phyloP scores from a whole-genome alignment of 805 yeast species.

The Ogataea minuta region DNA sequence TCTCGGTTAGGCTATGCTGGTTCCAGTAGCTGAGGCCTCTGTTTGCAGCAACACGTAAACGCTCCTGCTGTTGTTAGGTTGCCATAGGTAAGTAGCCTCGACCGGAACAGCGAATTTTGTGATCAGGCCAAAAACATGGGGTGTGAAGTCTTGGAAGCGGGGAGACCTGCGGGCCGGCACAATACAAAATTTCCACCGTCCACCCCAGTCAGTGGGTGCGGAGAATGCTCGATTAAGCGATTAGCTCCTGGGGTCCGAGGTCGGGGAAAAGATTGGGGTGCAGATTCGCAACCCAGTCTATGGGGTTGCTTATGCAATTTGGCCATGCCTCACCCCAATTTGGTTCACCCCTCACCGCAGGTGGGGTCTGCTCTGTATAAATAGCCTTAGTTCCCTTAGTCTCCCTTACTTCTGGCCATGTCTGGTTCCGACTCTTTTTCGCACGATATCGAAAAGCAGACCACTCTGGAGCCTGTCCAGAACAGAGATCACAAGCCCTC shows the following conservation, averaged over 20 bases:
- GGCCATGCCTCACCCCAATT: too few relatives aligned
- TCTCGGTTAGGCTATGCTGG: too few relatives aligned
- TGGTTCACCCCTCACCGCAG: slow-evolving; percentile 1
- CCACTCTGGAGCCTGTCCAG: slow-evolving; percentile 11
- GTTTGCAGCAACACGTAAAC: too few relatives aligned
- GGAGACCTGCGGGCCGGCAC: neutral
- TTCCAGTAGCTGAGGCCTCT: too few relatives aligned
- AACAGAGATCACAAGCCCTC: slow-evolving; percentile 10
- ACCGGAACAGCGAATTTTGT: slow-evolving; percentile 2
- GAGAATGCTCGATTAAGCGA: slow-evolving; percentile 4
- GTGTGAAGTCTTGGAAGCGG: slow-evolving; percentile 4
- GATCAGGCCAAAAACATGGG: slow-evolving; percentile 1
- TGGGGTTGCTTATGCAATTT: too few relatives aligned
- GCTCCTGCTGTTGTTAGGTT: too few relatives aligned
- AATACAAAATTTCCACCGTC: too few relatives aligned
- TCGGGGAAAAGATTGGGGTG: slow-evolving; percentile 2
- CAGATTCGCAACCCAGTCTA: too few relatives aligned
- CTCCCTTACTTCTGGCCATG: slow-evolving; percentile 10
- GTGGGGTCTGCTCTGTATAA: slow-evolving; percentile 5
- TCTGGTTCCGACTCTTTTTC: slow-evolving; percentile 24
- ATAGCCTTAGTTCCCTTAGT: slow-evolving; percentile 1
- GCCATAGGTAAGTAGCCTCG: too few relatives aligned
- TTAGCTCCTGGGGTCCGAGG: slow-evolving; percentile 9
- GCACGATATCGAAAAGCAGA: slow-evolving; percentile 30
- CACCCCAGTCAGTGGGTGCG: slow-evolving; percentile 11